Percentiles rank a stretch among this genome's conserved stretches.
These are phyloP conservation scores for Citrus medica DNA, from an alignment of 345 rosid genomes.

Conservation along the genomic window DNA sequence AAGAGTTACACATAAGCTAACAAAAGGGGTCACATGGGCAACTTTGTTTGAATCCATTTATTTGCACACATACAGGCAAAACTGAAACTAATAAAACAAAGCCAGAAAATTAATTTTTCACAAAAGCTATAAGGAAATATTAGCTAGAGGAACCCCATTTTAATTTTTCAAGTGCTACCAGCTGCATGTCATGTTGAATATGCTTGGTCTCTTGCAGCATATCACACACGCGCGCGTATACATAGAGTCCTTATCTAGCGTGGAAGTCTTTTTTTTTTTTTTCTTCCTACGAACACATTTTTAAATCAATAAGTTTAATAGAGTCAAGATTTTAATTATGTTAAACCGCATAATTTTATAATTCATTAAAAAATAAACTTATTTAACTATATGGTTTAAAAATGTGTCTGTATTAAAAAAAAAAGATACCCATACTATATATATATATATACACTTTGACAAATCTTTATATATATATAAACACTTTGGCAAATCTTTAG, in stretches of 20 bases:
- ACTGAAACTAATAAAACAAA: constrained; percentile 14
- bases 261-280: no score
- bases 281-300: accelerated
- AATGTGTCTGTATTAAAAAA: no score
- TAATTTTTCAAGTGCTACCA: not conserved
- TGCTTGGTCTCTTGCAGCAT: not conserved
- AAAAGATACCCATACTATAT: accelerated
- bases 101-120: constrained; percentile 2
- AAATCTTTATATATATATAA: no score
- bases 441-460: no score
- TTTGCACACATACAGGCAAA: constrained; percentile 19
- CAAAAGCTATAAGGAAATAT: not conserved
- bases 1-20: constrained; percentile 20
- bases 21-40: constrained; percentile 45
- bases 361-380: no score
- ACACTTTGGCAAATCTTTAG: no score
- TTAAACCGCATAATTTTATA: no score
- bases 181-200: no score
- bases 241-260: no score
- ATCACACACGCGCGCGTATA: no score
- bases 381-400: no score
- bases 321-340: accelerated
- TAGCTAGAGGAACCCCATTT: constrained; percentile 15
- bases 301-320: no score
- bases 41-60: constrained; percentile 16